A percentile compares a stretch with the other conserved stretches of the same genome.
These are phyloP conservation scores for Ophiostoma fasciatum DNA, from an alignment of 2,329 filamentous ascomycete genomes.

Conservation along the genomic window DNA sequence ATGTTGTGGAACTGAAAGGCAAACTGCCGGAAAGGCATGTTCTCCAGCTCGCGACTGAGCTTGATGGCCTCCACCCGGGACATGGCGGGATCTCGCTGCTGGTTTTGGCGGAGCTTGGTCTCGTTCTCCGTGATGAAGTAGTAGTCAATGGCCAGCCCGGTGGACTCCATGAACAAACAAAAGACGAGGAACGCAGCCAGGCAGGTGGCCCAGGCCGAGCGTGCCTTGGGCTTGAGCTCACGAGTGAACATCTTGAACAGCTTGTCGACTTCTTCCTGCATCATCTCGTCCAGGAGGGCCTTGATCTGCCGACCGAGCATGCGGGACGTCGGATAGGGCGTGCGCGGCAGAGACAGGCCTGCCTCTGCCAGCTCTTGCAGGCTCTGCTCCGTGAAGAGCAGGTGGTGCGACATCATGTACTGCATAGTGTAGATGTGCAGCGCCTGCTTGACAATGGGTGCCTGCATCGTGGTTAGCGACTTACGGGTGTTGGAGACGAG, in stretches of 20 bases:
- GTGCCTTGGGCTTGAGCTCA: conserved; percentile 37
- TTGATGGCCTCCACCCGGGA: conserved; percentile 27
- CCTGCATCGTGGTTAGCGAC: conserved; percentile 15
- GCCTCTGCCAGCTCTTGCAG: conserved; percentile 26
- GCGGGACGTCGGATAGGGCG: conserved; percentile 32
- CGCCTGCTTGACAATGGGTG: conserved; percentile 35
- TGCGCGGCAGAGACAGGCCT: conserved; percentile 28
- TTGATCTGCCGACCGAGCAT: conserved; percentile 43
- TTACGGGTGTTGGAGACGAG: no score
- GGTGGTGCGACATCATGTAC: conserved; percentile 40
- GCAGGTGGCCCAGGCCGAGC: conserved; percentile 40
- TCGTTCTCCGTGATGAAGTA: conserved; percentile 38
- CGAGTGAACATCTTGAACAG: conserved; percentile 39
- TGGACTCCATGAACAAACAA: conserved; percentile 43
- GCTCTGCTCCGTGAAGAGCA: conserved; percentile 32
- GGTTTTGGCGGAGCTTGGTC: conserved; percentile 25
- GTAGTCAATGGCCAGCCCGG: conserved; percentile 36
- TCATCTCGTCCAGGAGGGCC: conserved; percentile 38
- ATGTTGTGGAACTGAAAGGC: conserved; percentile 45
- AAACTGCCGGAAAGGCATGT: conserved; percentile 45
- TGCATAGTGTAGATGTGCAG: conserved; percentile 42
- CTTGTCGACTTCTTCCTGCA: conserved; percentile 33
- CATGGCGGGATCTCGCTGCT: conserved; percentile 16
- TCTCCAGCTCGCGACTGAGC: conserved; percentile 36
- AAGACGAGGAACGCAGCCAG: conserved; percentile 40